Base-by-base conservation (phyloP, 2,329 filamentous ascomycete genomes). In the Neobulgaria alba region DNA sequence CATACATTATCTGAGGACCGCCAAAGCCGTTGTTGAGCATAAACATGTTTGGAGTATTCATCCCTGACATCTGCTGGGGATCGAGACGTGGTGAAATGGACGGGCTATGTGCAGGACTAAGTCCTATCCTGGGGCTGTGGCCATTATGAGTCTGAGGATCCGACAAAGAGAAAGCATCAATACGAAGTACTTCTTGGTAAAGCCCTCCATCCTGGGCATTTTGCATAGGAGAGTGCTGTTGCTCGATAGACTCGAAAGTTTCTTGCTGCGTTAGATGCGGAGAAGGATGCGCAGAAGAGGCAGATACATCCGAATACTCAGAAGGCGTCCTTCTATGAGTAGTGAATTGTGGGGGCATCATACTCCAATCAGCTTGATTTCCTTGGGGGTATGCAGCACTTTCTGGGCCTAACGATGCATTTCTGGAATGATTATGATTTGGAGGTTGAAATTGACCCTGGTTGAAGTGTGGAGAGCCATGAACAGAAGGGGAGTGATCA, bases 251-350 rank as follows among this genome's bases (percentile, higher is more conserved):
- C 15, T 95, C 88, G 56, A 94, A 93, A 48, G 69, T 77, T 55
- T 95, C 89, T 45, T 83, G 73, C 51, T 82, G 82, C 19, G 74
- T 75, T 42, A 95, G 65, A 57, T 86, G 87, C 3, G 90, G 90
- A 14, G 90, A 95, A 17, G 81, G 84, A 16, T 85, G 80, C 12
- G 81, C 85, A 14, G 87, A 94, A 4, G 82, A 94, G 9, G 92
- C 80, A 4, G 82, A 95, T 4, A 95, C 81, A 52, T 95, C 90
- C 2, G 88, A 95, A 56, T 82, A 87, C 53, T 95, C 90, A n/a
- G 89, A 95, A 1, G 86, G 85, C 29, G 77, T 80, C 56, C 89
- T 78, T 53, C 88, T 76, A 59, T 95, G 90, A n/a, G 76, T 71
- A 51, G 85, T 82, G 57, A 94, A 95, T 45, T 69, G 66, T 29